Conservation (phyloP, 2,329 filamentous ascomycete genomes). For the Aspergillus aculeatus region DNA sequence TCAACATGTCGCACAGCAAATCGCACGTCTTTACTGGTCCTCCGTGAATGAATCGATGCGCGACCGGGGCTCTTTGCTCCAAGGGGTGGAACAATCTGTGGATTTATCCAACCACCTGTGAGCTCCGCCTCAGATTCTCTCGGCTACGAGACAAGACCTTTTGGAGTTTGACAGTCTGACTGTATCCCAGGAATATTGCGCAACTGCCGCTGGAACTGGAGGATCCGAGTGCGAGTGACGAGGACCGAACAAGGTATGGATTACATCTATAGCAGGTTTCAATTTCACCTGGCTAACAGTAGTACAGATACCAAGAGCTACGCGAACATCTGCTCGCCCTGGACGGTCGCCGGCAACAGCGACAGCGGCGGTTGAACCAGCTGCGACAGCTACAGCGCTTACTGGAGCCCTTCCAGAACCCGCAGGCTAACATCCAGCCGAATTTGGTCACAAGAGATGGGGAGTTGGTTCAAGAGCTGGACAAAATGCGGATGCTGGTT, state of each 20-base stretch:
- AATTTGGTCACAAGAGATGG: constrained; percentile 55
- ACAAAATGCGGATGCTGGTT: constrained; percentile 49
- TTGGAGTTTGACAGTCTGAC: neutral
- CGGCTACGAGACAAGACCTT: neutral
- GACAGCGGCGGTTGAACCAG: constrained; percentile 48
- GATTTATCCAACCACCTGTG: constrained; percentile 43
- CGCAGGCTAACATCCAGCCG: constrained; percentile 53
- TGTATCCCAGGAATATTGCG: constrained; percentile 35
- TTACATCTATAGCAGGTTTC: constrained; percentile 14
- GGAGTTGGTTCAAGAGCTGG: constrained; percentile 50
- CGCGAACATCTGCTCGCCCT: constrained; percentile 48
- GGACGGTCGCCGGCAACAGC: constrained; percentile 45
- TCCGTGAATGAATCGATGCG: constrained; percentile 40
- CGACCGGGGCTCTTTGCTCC: constrained; percentile 22
- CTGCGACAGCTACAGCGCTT: constrained; percentile 48
- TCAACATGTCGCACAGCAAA: constrained; percentile 56
- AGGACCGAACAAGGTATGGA: constrained; percentile 35
- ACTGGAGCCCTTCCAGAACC: constrained; percentile 51
- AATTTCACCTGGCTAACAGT: constrained; percentile 25
- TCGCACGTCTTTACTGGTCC: constrained; percentile 56
- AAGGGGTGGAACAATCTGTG: constrained; percentile 37
- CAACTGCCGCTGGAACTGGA: constrained; percentile 40
- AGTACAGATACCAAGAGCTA: constrained; percentile 42
- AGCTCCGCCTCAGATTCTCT: constrained; percentile 5
- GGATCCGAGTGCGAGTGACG: constrained; percentile 30